These are phyloP conservation scores for Fusarium domesticum DNA, from an alignment of 2,329 filamentous ascomycete genomes.

Conservation along the genomic window DNA sequence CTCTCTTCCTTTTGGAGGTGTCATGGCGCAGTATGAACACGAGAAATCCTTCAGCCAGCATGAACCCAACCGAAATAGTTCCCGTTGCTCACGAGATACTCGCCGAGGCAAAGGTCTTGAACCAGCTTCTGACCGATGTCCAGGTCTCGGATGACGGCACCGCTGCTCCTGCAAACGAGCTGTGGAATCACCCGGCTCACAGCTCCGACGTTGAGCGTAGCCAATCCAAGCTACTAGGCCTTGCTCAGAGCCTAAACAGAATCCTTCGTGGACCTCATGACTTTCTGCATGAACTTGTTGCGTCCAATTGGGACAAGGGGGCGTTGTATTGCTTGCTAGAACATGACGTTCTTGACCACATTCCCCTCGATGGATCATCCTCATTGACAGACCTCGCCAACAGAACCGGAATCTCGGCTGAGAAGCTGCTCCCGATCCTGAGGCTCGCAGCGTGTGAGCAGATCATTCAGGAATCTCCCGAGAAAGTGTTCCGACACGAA, in stretches of 20 bases:
- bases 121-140: neutral
- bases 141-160: neutral
- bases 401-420: conserved; percentile 6
- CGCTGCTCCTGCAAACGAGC: neutral
- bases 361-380: conserved; percentile 7
- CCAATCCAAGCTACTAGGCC: conserved; percentile 8
- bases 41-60: conserved; percentile 6
- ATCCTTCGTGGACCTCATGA: conserved; percentile 6
- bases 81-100: conserved; percentile 7
- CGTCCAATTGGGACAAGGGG: conserved; percentile 30
- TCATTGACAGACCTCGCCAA: conserved; percentile 9
- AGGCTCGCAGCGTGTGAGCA: conserved; percentile 14
- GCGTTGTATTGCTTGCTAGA: conserved; percentile 18
- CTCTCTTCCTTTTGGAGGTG: too few species aligned
- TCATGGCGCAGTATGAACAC: conserved; percentile 3
- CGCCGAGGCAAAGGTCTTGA: conserved; percentile 8
- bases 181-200: conserved; percentile 4
- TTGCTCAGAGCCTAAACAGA: conserved; percentile 7
- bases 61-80: conserved; percentile 10
- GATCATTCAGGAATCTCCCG: conserved; percentile 7
- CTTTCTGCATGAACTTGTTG: conserved; percentile 42
- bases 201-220: conserved; percentile 4
- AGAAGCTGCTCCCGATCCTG: conserved; percentile 16
- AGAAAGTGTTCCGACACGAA: conserved; percentile 9
- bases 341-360: conserved; percentile 9